Evolutionary conservation across 495 filamentous ascomycete genomes (phyloP).

Genomic region (Annulohypoxylon moriforme): DNA sequence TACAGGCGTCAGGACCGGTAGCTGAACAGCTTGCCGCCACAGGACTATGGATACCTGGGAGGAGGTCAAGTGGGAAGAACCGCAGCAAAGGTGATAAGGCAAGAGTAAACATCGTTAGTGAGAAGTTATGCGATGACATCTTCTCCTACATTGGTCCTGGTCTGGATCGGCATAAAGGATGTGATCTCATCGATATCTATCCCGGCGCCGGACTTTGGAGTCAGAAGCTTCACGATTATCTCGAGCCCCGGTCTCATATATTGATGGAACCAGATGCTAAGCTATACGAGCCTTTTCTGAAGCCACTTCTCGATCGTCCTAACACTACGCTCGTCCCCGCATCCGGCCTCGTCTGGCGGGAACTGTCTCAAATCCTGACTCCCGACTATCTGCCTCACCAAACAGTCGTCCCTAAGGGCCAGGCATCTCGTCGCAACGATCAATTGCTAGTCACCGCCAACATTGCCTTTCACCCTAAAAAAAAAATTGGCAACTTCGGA

Average conservation of each 20-base stretch:
- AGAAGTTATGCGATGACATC: constrained; percentile 66
- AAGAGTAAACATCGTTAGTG: constrained; percentile 67
- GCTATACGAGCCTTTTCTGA: constrained; percentile 67
- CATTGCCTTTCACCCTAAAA: constrained; percentile 56
- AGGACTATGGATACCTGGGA: constrained; percentile 23
- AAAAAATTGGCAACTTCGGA: constrained; percentile 47
- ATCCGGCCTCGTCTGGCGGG: constrained; percentile 60
- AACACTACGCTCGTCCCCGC: constrained; percentile 65
- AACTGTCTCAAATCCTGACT: constrained; percentile 61
- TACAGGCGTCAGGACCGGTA: constrained; percentile 18
- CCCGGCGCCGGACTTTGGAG: constrained; percentile 83
- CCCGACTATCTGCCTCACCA: constrained; percentile 65
- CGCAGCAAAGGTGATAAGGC: constrained; percentile 40
- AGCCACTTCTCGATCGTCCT: constrained; percentile 67
- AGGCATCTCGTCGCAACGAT: constrained; percentile 63
- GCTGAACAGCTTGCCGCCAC: constrained; percentile 38
- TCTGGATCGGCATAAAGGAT: constrained; percentile 70
- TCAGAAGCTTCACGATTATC: constrained; percentile 73
- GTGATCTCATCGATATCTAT: constrained; percentile 87
- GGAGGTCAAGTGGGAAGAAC: not conserved
- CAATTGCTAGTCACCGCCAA: constrained; percentile 76
- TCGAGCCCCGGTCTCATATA: constrained; percentile 83
- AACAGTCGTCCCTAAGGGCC: constrained; percentile 42
- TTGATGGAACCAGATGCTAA: constrained; percentile 74
- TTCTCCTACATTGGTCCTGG: constrained; percentile 55